Conservation (phyloP, 2,329 filamentous ascomycete species). For the Alternaria infectoria region DNA sequence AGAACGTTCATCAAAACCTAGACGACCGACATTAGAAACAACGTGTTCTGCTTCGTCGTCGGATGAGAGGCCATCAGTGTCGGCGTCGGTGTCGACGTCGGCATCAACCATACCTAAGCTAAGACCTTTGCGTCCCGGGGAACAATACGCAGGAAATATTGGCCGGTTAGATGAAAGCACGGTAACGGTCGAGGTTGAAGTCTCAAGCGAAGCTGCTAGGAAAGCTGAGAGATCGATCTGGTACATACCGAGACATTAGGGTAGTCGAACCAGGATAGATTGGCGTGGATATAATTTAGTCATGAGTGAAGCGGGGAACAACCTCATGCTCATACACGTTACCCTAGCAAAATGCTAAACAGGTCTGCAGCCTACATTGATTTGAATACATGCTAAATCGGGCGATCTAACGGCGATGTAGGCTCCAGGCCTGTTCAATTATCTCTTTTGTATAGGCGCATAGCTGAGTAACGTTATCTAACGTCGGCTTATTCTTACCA, state of each 20-base stretch:
- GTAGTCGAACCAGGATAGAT: neutral
- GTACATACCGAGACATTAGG: neutral
- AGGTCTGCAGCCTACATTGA: neutral
- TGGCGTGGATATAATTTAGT: neutral
- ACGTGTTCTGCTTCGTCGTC: neutral
- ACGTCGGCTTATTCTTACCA: neutral
- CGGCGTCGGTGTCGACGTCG: too few species aligned
- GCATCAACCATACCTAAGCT: neutral
- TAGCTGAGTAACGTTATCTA: neutral
- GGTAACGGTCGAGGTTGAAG: neutral
- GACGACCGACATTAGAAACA: neutral
- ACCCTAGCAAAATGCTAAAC: neutral
- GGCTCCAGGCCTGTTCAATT: neutral
- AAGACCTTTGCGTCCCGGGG: neutral
- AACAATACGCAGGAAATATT: neutral
- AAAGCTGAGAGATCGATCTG: neutral
- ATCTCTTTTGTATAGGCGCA: neutral
- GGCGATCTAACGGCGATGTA: neutral
- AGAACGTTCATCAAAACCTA: rapidly evolving
- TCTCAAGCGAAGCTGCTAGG: neutral
- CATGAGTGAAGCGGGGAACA: neutral
- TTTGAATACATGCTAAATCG: neutral
- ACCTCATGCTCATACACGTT: neutral
- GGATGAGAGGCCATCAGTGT: neutral
- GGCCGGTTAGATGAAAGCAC: neutral